These are phyloP conservation scores for Alternaria sp. DNA, from an alignment of 2,329 filamentous ascomycete genomes.

Conservation along the genomic window DNA sequence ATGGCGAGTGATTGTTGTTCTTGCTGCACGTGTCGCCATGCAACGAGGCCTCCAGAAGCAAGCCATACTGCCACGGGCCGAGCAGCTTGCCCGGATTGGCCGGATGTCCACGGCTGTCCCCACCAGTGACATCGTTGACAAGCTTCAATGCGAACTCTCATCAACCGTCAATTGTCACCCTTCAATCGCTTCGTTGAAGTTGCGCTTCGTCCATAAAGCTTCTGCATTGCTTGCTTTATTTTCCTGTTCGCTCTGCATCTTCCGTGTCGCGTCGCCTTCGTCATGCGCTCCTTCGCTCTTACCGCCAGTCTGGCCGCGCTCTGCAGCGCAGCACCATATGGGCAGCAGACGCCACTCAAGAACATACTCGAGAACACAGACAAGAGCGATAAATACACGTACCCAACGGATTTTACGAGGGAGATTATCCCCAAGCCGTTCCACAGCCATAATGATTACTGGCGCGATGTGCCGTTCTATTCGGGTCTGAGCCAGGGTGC, in stretches of 20 bases:
- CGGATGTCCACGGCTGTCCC: conserved; percentile 23
- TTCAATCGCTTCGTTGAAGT: conserved; percentile 3
- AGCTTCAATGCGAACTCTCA: conserved; percentile 14
- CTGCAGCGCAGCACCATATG: conserved; percentile 40
- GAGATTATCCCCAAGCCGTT: conserved; percentile 64
- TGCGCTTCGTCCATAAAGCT: background rate
- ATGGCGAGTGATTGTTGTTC: background rate
- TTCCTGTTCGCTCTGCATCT: background rate
- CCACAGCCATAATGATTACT: conserved; percentile 68
- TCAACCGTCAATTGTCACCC: conserved; percentile 9
- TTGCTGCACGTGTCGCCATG: background rate
- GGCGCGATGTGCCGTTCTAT: conserved; percentile 57
- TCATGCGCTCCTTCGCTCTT: conserved; percentile 30
- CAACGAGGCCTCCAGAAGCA: background rate
- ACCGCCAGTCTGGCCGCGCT: conserved; percentile 20
- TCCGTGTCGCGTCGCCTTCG: conserved; percentile 3
- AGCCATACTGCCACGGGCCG: conserved; percentile 14
- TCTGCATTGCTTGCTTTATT: background rate
- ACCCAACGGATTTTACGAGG: conserved; percentile 67
- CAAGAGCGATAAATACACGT: conserved; percentile 59
- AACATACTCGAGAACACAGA: conserved; percentile 63
- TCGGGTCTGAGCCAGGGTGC: conserved; percentile 64
- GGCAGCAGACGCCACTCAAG: conserved; percentile 55
- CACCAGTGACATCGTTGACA: conserved; percentile 29
- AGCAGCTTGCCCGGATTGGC: conserved; percentile 19